These are phyloP conservation scores for Claviceps sp. DNA, from an alignment of 2,329 filamentous ascomycete species.

Conservation along the genomic window DNA sequence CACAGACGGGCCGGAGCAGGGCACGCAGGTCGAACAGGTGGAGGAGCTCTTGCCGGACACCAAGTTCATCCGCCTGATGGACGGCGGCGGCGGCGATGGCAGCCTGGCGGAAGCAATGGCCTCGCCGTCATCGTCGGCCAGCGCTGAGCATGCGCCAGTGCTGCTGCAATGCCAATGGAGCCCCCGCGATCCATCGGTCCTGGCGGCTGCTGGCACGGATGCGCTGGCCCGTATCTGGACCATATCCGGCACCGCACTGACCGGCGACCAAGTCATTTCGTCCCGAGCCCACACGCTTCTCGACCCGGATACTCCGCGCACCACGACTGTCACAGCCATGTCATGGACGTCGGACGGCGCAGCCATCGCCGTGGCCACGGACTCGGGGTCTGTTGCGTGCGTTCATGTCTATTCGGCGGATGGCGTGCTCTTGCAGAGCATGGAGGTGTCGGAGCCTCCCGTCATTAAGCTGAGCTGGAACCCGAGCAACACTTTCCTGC, in stretches of 20 bases:
- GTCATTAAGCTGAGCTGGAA: constrained; percentile 51
- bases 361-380: constrained; percentile 43
- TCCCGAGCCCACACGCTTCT: constrained; percentile 28
- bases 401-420: constrained; percentile 44
- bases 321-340: constrained; percentile 43
- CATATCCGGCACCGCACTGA: constrained; percentile 33
- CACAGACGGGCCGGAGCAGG: constrained; percentile 50
- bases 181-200: constrained; percentile 48
- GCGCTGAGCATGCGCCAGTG: constrained; percentile 41
- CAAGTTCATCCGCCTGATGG: constrained; percentile 44
- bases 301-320: constrained; percentile 37
- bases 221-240: constrained; percentile 58
- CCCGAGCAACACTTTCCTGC: constrained; percentile 37
- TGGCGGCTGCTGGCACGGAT: constrained; percentile 56
- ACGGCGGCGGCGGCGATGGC: constrained; percentile 22
- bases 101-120: constrained; percentile 16
- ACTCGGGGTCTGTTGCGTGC: constrained; percentile 35
- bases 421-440: constrained; percentile 36
- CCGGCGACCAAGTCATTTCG: constrained; percentile 23
- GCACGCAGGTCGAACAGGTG: constrained; percentile 51
- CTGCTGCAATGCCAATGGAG: constrained; percentile 58
- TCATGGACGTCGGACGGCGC: constrained; percentile 46
- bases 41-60: constrained; percentile 45
- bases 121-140: constrained; percentile 24
- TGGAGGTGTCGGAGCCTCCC: constrained; percentile 46